phyloP scores from a whole-genome alignment of 352 stramenopile species.

The Phytophthora quininea region DNA sequence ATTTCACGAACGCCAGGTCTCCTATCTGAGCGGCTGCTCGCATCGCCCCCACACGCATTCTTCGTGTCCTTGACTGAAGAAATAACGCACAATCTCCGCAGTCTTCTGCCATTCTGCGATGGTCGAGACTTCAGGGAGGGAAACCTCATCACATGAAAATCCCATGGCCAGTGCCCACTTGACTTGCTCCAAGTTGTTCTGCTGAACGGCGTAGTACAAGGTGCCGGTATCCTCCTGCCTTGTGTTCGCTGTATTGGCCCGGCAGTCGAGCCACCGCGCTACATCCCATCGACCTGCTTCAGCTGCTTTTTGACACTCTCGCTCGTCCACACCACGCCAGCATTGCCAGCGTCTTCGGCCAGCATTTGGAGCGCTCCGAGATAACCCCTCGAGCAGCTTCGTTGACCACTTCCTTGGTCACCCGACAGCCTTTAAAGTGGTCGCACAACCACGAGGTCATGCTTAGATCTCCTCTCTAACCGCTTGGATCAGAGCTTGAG shows the following conservation, averaged over 20 bases:
- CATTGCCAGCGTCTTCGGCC: neutral
- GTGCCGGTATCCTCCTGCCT: neutral
- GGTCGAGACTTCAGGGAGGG: neutral
- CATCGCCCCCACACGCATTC: neutral
- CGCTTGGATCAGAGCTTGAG: neutral
- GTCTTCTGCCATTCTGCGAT: neutral
- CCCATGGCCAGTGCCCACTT: neutral
- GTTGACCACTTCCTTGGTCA: neutral
- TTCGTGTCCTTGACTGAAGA: neutral
- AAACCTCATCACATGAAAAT: neutral
- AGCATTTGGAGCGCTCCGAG: neutral
- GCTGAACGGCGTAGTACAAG: neutral
- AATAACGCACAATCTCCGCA: neutral
- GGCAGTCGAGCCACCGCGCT: neutral
- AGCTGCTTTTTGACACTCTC: neutral
- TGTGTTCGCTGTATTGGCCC: neutral
- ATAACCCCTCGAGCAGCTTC: neutral
- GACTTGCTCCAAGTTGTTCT: neutral
- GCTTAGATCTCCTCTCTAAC: neutral
- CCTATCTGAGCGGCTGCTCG: neutral
- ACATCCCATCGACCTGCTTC: neutral
- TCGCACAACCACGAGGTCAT: neutral
- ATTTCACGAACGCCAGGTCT: neutral
- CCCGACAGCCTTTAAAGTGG: neutral
- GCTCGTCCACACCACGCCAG: neutral